Evolutionary conservation across 257 asterid genomes (phyloP), one percentile per base, ranked within the genome.

Genomic region (Echium plantagineum): DNA sequence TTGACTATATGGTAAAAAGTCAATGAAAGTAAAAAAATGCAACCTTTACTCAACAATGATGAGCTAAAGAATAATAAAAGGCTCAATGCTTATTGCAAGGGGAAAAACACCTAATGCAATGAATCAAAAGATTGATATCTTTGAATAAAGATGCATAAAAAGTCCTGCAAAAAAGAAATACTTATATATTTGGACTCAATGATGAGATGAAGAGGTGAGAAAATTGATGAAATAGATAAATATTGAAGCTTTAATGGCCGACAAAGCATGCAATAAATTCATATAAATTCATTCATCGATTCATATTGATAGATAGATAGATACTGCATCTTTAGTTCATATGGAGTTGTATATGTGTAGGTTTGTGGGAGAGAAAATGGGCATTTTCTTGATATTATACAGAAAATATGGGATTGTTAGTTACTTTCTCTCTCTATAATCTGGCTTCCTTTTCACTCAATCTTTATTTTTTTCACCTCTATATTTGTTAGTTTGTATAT

Each of bases 201-300:
- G 71, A 67, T 64, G 46, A 58, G 0, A 66, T 21, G 57, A 52
- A 42, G 31, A 21, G 35, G 22, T 52, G 61, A 62, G 53, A 61
- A 59, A 68, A 66, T 65, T 61, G 61, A 21, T 61, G 69, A 68
- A 61, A 72, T 76, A 57, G 55, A 60, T 66, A 64, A 74, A 77
- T 83, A 74, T 59, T 75, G 90, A 89, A 82, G 78, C 85, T 80
- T 69, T 71, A 79, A 80, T 89, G 97, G 95, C 95, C 81, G 93
- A 89, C 95, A 82, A 81, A 81, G 90, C 95, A 89, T 86, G 95
- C 83, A 72, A 67, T 63, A 74, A 71, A 7, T 42, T 42, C 49
- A 42, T 42, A 42, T 3, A 28, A 2, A 28, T 28, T 28, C 7
- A 3, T 28, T 28, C 5, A 26, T 26, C 5, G 30, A 26, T 26